Evolutionary conservation across 805 yeast genomes (phyloP), one percentile per base, ranked within the genome.

Genomic region (Hanseniaspora hatyaiensis): DNA sequence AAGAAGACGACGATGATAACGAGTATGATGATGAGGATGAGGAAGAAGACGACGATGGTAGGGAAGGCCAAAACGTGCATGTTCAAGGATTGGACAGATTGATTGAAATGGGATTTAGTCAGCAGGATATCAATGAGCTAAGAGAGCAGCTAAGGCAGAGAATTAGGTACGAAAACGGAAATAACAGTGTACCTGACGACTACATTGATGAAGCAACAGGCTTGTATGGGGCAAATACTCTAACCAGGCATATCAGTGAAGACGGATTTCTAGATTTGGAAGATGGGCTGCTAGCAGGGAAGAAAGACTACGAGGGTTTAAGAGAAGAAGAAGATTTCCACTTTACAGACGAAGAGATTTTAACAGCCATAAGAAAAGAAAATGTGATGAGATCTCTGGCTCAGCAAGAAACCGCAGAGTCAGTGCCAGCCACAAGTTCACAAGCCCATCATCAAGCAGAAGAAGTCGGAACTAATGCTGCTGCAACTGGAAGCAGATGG

Each of bases 51-150:
- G 46, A 24, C 22, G 37, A 26, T 29, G 50, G 52, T 13, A 47
- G 50, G 9, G 52, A 51, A 4, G 52, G 41, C 5, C 57, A 43
- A 2, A 48, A 38, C 16, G 59, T 71, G 1, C 44, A 42, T 1
- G 87, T 85, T 12, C 73, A 79, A 13, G 96, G 96, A 2, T 85
- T 88, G 60, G 96, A 88, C 61, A 65, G 96, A 34, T 67, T 88
- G 45, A 69, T 87, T 15, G 75, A 78, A 28, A 88, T 87, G 37
- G 96, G 96, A 8, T 84, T 88, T 58, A 72, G 83, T 4, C 83
- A 76, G 28, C 81, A 76, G 51, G 96, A 88, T 55, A 75, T 88
- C 23, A 68, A 69, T 36, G 79, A 78, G 49, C 62, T 88, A 51
- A 70, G 96, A 51, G 65, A 73, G 44, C 96, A 87, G 60, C 87